Conservation (phyloP, 208 protist species). For the Porcisia deanei region DNA sequence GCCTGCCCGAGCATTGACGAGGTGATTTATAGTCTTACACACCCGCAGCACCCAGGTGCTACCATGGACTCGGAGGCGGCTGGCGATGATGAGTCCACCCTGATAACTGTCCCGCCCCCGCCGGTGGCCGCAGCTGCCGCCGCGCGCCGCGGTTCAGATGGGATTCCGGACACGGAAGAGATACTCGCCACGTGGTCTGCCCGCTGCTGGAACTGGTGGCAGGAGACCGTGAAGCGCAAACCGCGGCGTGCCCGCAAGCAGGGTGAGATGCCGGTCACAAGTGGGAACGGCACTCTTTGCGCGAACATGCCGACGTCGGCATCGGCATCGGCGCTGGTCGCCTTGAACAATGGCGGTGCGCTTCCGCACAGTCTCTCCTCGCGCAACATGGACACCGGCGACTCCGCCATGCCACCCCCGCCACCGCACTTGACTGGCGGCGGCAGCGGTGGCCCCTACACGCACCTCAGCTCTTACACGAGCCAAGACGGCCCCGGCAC, state of each 20-base stretch:
- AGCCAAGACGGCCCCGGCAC: constrained; percentile 8
- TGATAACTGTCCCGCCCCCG: neutral
- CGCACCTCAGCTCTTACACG: constrained; percentile 18
- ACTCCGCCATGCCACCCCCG: neutral
- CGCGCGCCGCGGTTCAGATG: constrained; percentile 17
- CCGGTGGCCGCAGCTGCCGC: neutral
- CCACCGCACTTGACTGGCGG: constrained; percentile 18
- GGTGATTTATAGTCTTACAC: constrained; percentile 21
- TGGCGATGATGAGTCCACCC: constrained; percentile 16
- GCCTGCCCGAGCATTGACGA: constrained; percentile 35
- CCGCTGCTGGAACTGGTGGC: constrained; percentile 40
- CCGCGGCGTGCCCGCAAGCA: constrained; percentile 35
- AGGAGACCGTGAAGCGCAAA: constrained; percentile 39
- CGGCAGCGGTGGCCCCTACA: constrained; percentile 13
- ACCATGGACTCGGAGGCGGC: constrained; percentile 16
- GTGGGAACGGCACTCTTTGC: neutral
- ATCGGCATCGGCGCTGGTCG: constrained; percentile 18
- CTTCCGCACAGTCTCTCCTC: constrained; percentile 21
- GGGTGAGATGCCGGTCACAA: constrained; percentile 14
- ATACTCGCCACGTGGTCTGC: constrained; percentile 27
- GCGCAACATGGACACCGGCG: constrained; percentile 20
- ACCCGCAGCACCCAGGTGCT: constrained; percentile 26
- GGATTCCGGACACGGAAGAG: constrained; percentile 24
- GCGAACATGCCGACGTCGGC: constrained; percentile 19
- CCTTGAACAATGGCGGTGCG: constrained; percentile 5